Evolutionary conservation across 768 basidiomycete species (phyloP).

Genomic region (Lactarius evosmus): DNA sequence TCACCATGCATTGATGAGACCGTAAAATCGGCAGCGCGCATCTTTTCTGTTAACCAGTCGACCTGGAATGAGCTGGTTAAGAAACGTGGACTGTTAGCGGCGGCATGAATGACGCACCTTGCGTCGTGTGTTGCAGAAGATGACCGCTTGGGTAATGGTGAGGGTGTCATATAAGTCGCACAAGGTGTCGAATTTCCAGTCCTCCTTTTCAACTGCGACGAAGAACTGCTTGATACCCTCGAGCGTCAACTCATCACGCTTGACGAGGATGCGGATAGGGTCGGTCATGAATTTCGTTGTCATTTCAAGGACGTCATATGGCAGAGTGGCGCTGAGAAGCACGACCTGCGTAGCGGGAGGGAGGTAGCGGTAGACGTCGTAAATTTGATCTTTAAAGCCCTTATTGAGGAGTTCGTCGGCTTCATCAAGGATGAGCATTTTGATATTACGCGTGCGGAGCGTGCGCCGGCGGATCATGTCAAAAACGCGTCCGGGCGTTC

Average conservation of each 20-base stretch:
- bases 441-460: constrained; percentile 93
- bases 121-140: constrained; percentile 97
- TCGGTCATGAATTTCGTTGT: constrained; percentile 99
- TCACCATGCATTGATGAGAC: constrained; percentile 96
- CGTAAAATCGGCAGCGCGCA: constrained; percentile 98
- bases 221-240: constrained; percentile 97
- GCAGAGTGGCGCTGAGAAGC: constrained; percentile 91
- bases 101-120: constrained; percentile 56
- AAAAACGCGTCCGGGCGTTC: constrained; percentile 96
- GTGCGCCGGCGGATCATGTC: constrained; percentile 97
- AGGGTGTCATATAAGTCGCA: constrained; percentile 98
- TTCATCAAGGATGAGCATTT: constrained; percentile 94
- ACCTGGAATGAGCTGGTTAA: constrained; percentile 47
- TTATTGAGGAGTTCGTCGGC: constrained; percentile 96
- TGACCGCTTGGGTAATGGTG: constrained; percentile 98
- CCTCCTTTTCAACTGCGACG: constrained; percentile 98
- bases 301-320: constrained; percentile 97
- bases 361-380: constrained; percentile 96
- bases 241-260: constrained; percentile 97
- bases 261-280: constrained; percentile 96
- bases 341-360: constrained; percentile 98
- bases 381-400: constrained; percentile 99
- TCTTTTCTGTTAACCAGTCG: constrained; percentile 98
- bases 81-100: not conserved
- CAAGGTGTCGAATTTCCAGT: constrained; percentile 98